These are phyloP conservation scores for Conticribra weissflogii DNA, from an alignment of 108 stramenopile genomes.

Conservation along the genomic window DNA sequence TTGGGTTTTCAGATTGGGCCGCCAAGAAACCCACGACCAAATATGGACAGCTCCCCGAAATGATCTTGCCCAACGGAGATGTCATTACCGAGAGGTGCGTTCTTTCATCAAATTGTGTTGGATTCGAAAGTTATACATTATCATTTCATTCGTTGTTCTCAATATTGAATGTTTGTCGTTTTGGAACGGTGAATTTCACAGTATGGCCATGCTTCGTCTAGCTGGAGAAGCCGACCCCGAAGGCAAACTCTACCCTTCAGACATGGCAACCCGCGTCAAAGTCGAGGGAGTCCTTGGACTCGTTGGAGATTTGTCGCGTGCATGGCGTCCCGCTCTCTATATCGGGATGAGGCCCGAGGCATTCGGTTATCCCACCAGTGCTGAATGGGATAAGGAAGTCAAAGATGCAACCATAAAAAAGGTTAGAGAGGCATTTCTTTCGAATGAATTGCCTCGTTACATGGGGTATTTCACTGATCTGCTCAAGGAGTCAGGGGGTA, in stretches of 20 bases:
- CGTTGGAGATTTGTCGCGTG: conserved; percentile 58
- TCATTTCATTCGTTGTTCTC: too few relatives aligned
- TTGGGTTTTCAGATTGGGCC: conserved; percentile 61
- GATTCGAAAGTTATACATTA: too few relatives aligned
- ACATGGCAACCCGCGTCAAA: conserved; percentile 35
- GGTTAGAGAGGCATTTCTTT: conserved; percentile 54
- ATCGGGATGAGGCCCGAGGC: conserved; percentile 57
- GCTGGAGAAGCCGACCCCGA: conserved; percentile 43
- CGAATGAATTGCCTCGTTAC: conserved; percentile 57
- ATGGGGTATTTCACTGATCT: conserved; percentile 38
- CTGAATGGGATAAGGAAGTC: conserved; percentile 53
- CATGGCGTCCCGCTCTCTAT: conserved; percentile 51
- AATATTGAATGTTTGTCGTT: too few relatives aligned
- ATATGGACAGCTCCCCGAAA: conserved; percentile 65
- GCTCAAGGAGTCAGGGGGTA: conserved; percentile 49
- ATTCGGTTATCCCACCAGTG: conserved; percentile 62
- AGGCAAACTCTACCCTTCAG: conserved; percentile 58
- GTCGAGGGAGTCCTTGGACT: conserved; percentile 69
- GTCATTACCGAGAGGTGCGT: conserved; percentile 59
- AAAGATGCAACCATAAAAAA: conserved; percentile 52
- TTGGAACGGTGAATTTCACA: too few relatives aligned
- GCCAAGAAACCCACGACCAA: conserved; percentile 66
- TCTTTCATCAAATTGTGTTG: too few relatives aligned
- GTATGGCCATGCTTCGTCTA: conserved; percentile 64
- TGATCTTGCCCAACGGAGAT: conserved; percentile 61